Conservation (phyloP, 345 rosid species). For the Eucalyptus paniculata region DNA sequence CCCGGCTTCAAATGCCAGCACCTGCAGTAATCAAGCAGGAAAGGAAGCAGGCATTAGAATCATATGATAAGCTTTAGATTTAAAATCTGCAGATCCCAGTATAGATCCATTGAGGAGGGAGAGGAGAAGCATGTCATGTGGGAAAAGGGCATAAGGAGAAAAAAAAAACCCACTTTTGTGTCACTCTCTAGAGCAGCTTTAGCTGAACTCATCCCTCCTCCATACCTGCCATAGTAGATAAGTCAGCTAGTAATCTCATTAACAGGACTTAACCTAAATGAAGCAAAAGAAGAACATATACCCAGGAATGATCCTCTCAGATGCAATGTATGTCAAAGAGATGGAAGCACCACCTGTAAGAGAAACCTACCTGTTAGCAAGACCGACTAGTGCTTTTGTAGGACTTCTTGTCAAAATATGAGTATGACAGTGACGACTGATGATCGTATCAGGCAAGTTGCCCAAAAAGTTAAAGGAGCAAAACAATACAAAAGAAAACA, state of each 20-base stretch:
- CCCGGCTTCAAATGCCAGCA: conserved; percentile 90
- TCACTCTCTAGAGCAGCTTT: conserved; percentile 65
- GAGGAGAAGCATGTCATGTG: background rate
- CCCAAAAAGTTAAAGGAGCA: background rate
- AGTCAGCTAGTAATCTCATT: background rate
- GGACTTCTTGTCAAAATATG: background rate
- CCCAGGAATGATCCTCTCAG: conserved; percentile 47
- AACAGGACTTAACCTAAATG: background rate
- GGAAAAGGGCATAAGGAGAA: background rate
- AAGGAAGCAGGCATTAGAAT: background rate
- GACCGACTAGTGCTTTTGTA: background rate
- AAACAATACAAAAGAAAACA: background rate
- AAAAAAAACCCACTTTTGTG: conserved; percentile 22
- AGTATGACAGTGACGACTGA: background rate
- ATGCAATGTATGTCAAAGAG: conserved; percentile 49
- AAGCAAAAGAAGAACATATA: background rate
- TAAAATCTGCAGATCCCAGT: background rate
- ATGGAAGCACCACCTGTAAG: conserved; percentile 45
- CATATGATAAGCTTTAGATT: background rate
- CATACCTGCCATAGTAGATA: conserved; percentile 16
- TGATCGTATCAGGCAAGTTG: background rate
- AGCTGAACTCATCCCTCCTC: conserved; percentile 72
- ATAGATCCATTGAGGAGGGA: background rate
- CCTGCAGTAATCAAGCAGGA: conserved; percentile 14
- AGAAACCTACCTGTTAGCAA: background rate